Evolutionary conservation across 2,329 filamentous ascomycete species (phyloP), one percentile per base, ranked within the genome.

Genomic region (Trichoderma semiorbis): DNA sequence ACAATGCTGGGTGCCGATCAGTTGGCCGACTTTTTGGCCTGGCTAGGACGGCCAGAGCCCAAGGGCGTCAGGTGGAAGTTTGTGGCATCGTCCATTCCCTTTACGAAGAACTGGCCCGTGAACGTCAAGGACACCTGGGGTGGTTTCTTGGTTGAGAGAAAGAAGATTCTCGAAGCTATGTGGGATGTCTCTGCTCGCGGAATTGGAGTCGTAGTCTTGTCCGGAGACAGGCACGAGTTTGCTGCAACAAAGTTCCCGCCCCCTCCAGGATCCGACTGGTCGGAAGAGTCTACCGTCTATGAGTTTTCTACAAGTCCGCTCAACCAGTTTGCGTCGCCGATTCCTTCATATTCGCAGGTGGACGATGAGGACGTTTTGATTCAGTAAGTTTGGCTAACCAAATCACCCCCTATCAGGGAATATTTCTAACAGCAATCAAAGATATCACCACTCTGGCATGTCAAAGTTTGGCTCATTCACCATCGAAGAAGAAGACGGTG

Each of bases 31-130:
- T 87, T 99, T 2, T 84, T 98, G 6, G 85, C 86, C 5, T 99
- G 92, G 87, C 86, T 99, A 24, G 84, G 85, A 12, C 89, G 88
- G 1, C 90, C 92, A 0, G 92, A 94, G 74, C 91, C 93, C 0
- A 84, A 84, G 34, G 93, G 94, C 1, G 91, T 98, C 0, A 91
- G 91, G 77, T 99, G 96, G 95, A 98, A 98, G 83, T 90, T 99
- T 76, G 85, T 99, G 65, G 91, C 95, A 21, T 95, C 93, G 50
- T 95, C 93, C 21, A 92, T 98, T 6, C 96, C 96, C 0, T 97
- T 99, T 79, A 98, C 96, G 7, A 97, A 97, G 83, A 99, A 99
- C 81, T 99, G 96, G 95, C 92, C 90, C 28, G 89, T 97, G 74
- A 95, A 96, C 74, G 90, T 90, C 2, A 86, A 91, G 73, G 96